A percentile compares a stretch with the other conserved stretches of the same genome.
Evolutionary conservation across 2,329 filamentous ascomycete genomes (phyloP).

Genomic region (Cadophora sp.): DNA sequence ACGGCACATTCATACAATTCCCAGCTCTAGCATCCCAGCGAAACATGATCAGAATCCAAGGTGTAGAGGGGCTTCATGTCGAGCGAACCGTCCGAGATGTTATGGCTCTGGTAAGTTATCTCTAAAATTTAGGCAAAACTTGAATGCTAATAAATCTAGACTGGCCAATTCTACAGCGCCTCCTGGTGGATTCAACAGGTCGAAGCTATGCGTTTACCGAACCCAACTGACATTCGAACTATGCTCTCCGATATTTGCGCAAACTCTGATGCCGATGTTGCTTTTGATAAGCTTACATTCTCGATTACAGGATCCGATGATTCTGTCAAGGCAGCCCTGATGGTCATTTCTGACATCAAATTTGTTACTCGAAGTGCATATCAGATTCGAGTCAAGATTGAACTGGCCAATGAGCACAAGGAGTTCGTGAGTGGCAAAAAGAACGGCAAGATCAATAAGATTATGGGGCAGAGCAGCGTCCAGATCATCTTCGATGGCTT

Average conservation of each 20-base stretch:
- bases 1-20: conserved; percentile 93
- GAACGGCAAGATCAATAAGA: conserved; percentile 99
- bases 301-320: conserved; percentile 96
- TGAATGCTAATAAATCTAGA: conserved; percentile 56
- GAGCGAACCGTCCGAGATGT: conserved; percentile 95
- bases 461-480: conserved; percentile 99
- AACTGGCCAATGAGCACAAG: conserved; percentile 98
- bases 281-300: conserved; percentile 93
- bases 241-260: conserved; percentile 97
- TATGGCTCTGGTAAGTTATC: conserved; percentile 80
- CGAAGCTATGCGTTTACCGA: conserved; percentile 67
- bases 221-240: conserved; percentile 75
- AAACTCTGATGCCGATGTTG: conserved; percentile 93
- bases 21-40: conserved; percentile 86
- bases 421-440: conserved; percentile 99
- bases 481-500: conserved; percentile 99
- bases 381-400: conserved; percentile 96
- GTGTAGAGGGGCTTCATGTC: conserved; percentile 89
- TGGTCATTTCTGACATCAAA: conserved; percentile 88
- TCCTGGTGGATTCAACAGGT: conserved; percentile 92
- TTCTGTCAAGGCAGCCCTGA: conserved; percentile 92
- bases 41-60: conserved; percentile 87
- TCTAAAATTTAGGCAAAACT: conserved; percentile 8
- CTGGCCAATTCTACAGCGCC: conserved; percentile 96
- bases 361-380: conserved; percentile 88